A percentile compares a stretch with the other conserved stretches of the same genome.
These are phyloP conservation scores for Cordyceps tenuipes DNA, from an alignment of 2,329 filamentous ascomycete genomes.

Conservation along the genomic window DNA sequence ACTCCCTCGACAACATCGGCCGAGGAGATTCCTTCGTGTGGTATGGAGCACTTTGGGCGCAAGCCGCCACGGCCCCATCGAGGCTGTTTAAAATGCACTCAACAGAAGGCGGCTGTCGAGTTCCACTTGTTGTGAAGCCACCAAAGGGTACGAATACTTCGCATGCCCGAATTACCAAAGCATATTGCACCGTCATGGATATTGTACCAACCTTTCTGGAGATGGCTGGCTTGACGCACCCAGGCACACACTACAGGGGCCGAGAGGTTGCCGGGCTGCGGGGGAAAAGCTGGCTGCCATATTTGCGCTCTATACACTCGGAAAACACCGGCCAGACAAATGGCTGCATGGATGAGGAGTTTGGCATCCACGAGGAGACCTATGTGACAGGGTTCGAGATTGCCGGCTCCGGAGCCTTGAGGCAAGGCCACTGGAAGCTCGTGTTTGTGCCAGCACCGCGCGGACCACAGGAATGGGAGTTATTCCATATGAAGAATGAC, in stretches of 20 bases:
- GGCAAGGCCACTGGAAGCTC: constrained; percentile 28
- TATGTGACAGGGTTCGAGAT: constrained; percentile 23
- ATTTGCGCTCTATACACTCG: neutral
- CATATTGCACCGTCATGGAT: constrained; percentile 35
- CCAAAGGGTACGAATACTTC: neutral
- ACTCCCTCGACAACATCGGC: constrained; percentile 40
- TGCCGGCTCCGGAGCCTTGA: constrained; percentile 25
- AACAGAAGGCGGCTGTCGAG: constrained; percentile 41
- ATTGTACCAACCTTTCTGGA: constrained; percentile 34
- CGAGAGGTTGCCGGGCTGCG: constrained; percentile 42
- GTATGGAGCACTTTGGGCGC: constrained; percentile 48
- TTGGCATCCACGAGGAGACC: constrained; percentile 26
- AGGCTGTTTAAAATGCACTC: constrained; percentile 33
- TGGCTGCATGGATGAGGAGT: constrained; percentile 1
- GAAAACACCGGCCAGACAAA: neutral
- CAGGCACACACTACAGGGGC: constrained; percentile 25
- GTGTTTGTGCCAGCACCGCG: constrained; percentile 21
- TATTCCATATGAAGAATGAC: constrained; percentile 22
- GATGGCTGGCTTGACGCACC: constrained; percentile 34
- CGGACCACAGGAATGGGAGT: constrained; percentile 21
- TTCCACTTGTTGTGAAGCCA: constrained; percentile 38
- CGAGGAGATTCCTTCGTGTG: constrained; percentile 48
- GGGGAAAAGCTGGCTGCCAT: constrained; percentile 23
- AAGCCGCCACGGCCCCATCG: constrained; percentile 30
- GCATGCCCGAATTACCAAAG: neutral